Evolutionary conservation across 164 flowering plant species (phyloP).

Genomic region (Houttuynia cordata): DNA sequence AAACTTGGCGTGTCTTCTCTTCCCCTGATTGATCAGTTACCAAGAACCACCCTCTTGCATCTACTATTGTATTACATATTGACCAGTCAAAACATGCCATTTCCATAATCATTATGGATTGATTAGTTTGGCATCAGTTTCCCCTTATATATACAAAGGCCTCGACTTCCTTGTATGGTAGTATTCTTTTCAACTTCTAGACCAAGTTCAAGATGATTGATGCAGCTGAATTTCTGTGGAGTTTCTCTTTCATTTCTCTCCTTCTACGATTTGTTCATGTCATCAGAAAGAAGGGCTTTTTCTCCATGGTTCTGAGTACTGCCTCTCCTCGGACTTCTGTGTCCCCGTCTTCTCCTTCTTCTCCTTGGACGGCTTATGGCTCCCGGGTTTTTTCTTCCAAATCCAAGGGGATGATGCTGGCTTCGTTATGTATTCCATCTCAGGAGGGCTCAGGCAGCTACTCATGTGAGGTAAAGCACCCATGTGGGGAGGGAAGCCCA

Average conservation of each 20-base stretch:
- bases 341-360: slow-evolving; percentile 5
- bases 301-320: slow-evolving; percentile 10
- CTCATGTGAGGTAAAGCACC: background rate
- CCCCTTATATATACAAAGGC: too few species aligned
- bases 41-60: too few species aligned
- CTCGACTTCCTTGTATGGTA: background rate
- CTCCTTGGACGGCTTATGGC: slow-evolving; percentile 4
- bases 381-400: background rate
- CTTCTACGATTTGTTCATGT: slow-evolving; percentile 3
- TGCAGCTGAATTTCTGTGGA: slow-evolving; percentile 13
- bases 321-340: slow-evolving; percentile 4
- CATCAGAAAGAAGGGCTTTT: slow-evolving; percentile 3
- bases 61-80: too few species aligned
- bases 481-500: background rate
- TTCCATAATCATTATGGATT: too few species aligned
- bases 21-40: too few species aligned
- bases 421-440: background rate
- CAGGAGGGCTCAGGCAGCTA: background rate
- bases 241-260: slow-evolving; percentile 15
- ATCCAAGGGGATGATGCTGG: background rate
- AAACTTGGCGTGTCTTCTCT: background rate
- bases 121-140: too few species aligned
- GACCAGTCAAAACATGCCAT: too few species aligned
- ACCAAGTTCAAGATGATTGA: slow-evolving; percentile 3
- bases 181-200: background rate